A percentile compares a stretch with the other conserved stretches of the same genome.
These are phyloP conservation scores for Amylostereum areolatum DNA, from an alignment of 1,284 basidiomycete species.

Conservation along the genomic window DNA sequence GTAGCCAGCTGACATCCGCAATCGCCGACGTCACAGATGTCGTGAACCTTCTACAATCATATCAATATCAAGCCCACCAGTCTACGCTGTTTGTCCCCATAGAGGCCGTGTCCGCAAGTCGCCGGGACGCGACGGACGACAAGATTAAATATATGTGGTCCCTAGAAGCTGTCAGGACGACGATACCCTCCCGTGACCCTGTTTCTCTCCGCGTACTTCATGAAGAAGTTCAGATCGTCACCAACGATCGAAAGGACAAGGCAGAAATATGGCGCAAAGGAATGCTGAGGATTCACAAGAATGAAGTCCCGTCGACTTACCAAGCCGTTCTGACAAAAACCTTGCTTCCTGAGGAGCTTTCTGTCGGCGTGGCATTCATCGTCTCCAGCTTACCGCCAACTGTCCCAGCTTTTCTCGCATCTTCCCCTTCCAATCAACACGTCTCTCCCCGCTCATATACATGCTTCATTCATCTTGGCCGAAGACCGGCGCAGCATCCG, in stretches of 20 bases:
- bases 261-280: too few relatives aligned
- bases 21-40: not conserved
- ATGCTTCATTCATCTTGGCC: constrained; percentile 13
- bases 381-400: not conserved
- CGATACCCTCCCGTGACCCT: too few relatives aligned
- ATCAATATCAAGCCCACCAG: not conserved
- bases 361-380: not conserved
- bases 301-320: too few relatives aligned
- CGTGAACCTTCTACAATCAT: not conserved
- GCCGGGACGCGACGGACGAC: too few relatives aligned
- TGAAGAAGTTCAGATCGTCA: too few relatives aligned
- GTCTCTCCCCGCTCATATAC: constrained; percentile 17
- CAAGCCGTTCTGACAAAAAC: not conserved
- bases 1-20: not conserved
- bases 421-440: constrained; percentile 15
- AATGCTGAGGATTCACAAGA: too few relatives aligned
- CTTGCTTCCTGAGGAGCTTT: not conserved
- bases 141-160: too few relatives aligned
- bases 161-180: too few relatives aligned
- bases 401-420: not conserved
- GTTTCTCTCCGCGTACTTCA: too few relatives aligned
- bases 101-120: too few relatives aligned
- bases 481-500: not conserved
- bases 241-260: too few relatives aligned
- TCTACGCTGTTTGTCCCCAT: not conserved